phyloP scores from a whole-genome alignment of 352 stramenopile genomes.

The Globisporangium irregulare region DNA sequence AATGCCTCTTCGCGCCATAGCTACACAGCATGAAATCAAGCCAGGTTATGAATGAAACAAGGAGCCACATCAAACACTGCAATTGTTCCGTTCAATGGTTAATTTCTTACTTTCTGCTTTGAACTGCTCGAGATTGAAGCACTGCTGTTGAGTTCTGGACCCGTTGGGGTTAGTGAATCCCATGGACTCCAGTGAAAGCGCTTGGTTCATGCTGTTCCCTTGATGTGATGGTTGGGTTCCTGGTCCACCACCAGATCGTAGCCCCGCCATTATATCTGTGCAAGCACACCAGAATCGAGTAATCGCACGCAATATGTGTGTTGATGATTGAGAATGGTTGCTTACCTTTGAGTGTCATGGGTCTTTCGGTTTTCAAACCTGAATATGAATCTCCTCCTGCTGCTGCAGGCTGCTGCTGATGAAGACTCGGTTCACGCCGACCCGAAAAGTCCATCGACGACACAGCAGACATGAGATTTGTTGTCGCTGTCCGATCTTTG shows the following conservation, averaged over 20 bases:
- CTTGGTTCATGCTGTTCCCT: background rate
- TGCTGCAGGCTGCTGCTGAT: background rate
- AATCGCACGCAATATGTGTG: background rate
- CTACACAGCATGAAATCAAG: no score
- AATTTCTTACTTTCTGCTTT: constrained; percentile 23
- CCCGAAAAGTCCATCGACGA: constrained; percentile 12
- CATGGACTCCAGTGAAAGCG: constrained; percentile 15
- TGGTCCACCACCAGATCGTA: constrained; percentile 9
- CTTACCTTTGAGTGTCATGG: constrained; percentile 29
- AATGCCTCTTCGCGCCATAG: constrained; percentile 16
- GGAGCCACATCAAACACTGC: background rate
- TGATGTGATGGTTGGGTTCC: background rate
- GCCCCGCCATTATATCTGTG: constrained; percentile 12
- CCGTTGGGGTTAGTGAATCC: background rate
- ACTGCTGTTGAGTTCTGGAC: background rate
- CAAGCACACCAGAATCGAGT: background rate
- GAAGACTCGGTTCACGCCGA: background rate
- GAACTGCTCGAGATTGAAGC: constrained; percentile 22
- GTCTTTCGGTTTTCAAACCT: constrained; percentile 1
- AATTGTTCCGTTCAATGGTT: background rate
- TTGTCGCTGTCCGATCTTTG: constrained; percentile 1
- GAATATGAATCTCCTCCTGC: background rate
- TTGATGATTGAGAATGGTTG: background rate
- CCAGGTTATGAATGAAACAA: background rate
- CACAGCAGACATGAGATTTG: constrained; percentile 5